Evolutionary conservation across 306 rosid genomes (phyloP).

Genomic region (Trichosanthes cucumerina): DNA sequence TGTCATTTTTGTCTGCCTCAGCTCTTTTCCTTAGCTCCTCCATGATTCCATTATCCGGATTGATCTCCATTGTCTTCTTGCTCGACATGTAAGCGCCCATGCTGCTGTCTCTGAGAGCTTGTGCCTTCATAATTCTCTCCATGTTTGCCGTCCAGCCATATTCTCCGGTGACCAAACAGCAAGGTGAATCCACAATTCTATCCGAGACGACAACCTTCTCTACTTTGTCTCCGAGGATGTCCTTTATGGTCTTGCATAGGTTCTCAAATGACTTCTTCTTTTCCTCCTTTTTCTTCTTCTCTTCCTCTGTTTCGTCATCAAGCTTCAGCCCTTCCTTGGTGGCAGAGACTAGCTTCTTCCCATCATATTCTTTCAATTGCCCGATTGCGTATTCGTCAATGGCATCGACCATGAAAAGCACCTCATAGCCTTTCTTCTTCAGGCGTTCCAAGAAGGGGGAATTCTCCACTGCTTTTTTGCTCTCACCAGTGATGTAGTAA

Average conservation of each 20-base stretch:
- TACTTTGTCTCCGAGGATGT: slow-evolving; percentile 47
- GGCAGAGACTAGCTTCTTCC: slow-evolving; percentile 59
- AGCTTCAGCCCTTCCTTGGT: slow-evolving; percentile 58
- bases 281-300: slow-evolving; percentile 47
- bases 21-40: slow-evolving; percentile 63
- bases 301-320: slow-evolving; percentile 56
- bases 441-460: slow-evolving; percentile 64
- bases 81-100: slow-evolving; percentile 58
- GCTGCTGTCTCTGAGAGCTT: slow-evolving; percentile 57
- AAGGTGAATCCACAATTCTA: slow-evolving; percentile 57
- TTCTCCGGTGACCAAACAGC: slow-evolving; percentile 71
- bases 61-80: slow-evolving; percentile 74
- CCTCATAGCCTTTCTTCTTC: slow-evolving; percentile 60
- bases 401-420: slow-evolving; percentile 59
- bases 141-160: slow-evolving; percentile 69
- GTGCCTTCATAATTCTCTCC: slow-evolving; percentile 75
- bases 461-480: slow-evolving; percentile 61
- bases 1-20: slow-evolving; percentile 51
- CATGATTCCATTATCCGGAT: slow-evolving; percentile 68
- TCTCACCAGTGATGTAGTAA: slow-evolving; percentile 61
- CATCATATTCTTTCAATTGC: slow-evolving; percentile 54
- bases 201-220: slow-evolving; percentile 63
- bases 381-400: slow-evolving; percentile 66
- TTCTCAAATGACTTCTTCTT: slow-evolving; percentile 56
- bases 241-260: slow-evolving; percentile 48